Base-by-base conservation (phyloP, 2,329 filamentous ascomycete species). In the Talaromyces sp. region DNA sequence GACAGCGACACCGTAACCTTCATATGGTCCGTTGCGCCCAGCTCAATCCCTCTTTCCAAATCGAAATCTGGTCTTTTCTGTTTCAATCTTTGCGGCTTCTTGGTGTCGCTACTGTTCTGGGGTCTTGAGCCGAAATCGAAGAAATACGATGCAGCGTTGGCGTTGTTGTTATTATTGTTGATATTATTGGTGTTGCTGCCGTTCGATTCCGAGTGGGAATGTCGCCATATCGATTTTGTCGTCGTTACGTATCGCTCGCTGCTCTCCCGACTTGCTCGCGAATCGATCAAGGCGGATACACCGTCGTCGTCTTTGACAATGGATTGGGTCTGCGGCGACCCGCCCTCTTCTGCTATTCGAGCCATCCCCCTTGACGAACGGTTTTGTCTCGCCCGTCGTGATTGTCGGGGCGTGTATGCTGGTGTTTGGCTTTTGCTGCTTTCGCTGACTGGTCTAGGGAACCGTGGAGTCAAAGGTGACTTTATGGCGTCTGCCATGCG, bases 401-500 rank as follows among this genome's bases (percentile, higher is more conserved):
- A 31, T 18, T 55, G 11, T n/a, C 23, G 33, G 18, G 33, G 33
- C 54, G 18, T 28, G 28, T 39, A 56, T 4, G 31, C 25, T 39
- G 33, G 12, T 25, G 18, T 37, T 39, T 23, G 44, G 1, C 23
- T 25, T 12, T 18, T 54, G 16, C 59, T 58, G 59, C 67, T 65
- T 5, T 42, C 46, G 5, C 59, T 66, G 59, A 64, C 64, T 58
- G 63, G 65, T 61, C 65, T 66, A 5, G 70, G 65, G 21, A 68
- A 70, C 35, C 67, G 48, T 1, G 70, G 66, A 18, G 68, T 69
- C 5, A 67, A 62, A 12, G 70, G 68, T 7, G 69, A 66, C 61
- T 68, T 69, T 40, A 70, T 64, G 8, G 63, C 65, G 57, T 66
- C 67, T 1, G 65, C 63, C n/a, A 75, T 67, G 11, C 67, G 68